Evolutionary conservation across 2,329 filamentous ascomycete genomes (phyloP), one percentile per base, ranked within the genome.

Genomic region (Domatiomyces catenatus): DNA sequence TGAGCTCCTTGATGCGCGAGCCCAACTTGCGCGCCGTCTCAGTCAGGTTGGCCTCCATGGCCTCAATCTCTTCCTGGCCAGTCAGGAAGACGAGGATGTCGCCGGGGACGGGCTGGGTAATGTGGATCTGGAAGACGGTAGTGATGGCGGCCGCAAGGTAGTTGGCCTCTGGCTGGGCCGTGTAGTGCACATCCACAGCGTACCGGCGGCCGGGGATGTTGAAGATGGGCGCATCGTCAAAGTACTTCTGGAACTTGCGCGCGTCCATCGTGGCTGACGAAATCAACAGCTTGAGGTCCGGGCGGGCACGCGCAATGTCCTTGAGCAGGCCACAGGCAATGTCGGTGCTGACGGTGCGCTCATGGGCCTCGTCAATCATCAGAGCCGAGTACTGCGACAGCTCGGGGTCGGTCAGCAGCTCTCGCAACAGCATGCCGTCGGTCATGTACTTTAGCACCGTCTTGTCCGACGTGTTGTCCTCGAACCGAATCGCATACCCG

Each of bases 331-430:
- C 87, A 52, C 94, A 77, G 6, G 95, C 68, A 51, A 98, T 89
- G 66, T 98, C 92, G 0, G 90, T 94, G 49, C 87, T 81, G 0
- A 96, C 76, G 0, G 87, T 94, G 58, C 92, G 76, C 65, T 98
- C 92, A 76, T 98, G 92, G 0, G 92, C 92, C 65, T 98, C 92
- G 63, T 98, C 92, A 51, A 98, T 90, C 83, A 98, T 95, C 55
- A 98, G 69, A 10, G 83, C 86, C 4, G 86, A 85, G 60, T 96
- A 96, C 15, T 80, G 80, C 1, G 80, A 77, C 5, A 96, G 71
- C 58, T 90, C 81, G 0, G 90, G 89, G 61, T 94, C 87, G 0
- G 86, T 90, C 69, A 95, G 79, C 57, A 95, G 84, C 63, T 94
- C 87, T 63, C 88, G 77, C 26, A 96, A 72, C 42, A 96, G 71